Base-by-base conservation (phyloP, 2,329 filamentous ascomycete genomes). In the Microdochium paspali region DNA sequence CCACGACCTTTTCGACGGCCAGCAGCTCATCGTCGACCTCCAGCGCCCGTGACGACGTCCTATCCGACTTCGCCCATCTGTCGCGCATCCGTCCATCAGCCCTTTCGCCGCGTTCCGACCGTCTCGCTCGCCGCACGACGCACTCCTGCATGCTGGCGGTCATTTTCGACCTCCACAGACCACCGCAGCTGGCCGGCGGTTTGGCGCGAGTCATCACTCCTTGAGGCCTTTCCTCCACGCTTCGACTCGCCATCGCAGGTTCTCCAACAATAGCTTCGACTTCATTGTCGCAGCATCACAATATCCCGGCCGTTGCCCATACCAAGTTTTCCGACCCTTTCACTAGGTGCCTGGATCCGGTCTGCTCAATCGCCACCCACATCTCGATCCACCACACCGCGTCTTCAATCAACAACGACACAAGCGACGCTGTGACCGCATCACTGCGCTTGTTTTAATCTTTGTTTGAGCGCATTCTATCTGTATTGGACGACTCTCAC, bases 141-240 rank as follows among this genome's bases (percentile, higher is more conserved):
- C 23, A 3, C 24, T 13, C 12, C 42, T 65, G 60, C 57, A 66
- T 66, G 64, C 57, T 58, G 61, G 57, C 53, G 59, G 63, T 52
- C 53, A 47, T 49, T 52, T 61, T 59, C 53, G 56, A 61, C 59
- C 56, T 59, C 53, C 58, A 60, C 59, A 62, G 55, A 61, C 59
- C 57, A 60, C 53, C 59, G 59, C 59, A 62, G 55, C 60, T 62
- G 63, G 61, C 65, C 64, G 60, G 61, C 61, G 56, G 58, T 61
- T 59, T 63, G 59, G 60, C 62, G 64, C 62, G 59, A 61, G 61
- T 64, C 58, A 60, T 61, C 65, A 59, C 57, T 54, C 47, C 6
- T 40, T 44, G 50, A 39, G 26, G 44, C 44, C 44, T 28, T 9
- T 6, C 23, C 21, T 24, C 3, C 5, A 18, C 9, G 26, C 24